phyloP scores from a whole-genome alignment of 192 early-diverging fungal species.

The Chytriomyces sp. region DNA sequence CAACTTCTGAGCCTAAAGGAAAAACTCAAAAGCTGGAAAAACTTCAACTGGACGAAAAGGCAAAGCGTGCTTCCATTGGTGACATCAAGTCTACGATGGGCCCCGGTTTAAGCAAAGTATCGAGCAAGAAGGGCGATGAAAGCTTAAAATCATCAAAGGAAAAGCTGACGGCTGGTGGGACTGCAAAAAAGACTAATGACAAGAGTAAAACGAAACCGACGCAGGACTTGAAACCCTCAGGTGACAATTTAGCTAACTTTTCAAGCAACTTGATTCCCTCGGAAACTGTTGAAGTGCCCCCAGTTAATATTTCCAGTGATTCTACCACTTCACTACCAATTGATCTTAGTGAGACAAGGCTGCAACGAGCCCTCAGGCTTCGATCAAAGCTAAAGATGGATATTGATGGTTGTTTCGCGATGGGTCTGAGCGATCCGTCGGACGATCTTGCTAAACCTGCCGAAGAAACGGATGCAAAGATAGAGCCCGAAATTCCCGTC shows the following conservation, averaged over 20 bases:
- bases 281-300: too few species aligned
- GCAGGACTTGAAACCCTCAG: too few species aligned
- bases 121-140: not conserved
- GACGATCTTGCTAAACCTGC: conserved; percentile 8
- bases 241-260: too few species aligned
- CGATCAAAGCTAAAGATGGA: conserved; percentile 16
- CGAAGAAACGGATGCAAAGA: not conserved
- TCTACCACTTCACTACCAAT: too few species aligned
- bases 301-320: too few species aligned
- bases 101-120: not conserved
- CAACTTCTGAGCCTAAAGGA: conserved; percentile 2
- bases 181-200: too few species aligned
- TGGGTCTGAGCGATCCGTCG: conserved; percentile 15
- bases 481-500: not conserved
- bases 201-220: too few species aligned
- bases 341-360: not conserved
- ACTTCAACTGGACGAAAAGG: not conserved
- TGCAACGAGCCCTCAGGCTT: conserved; percentile 16
- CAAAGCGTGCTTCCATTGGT: conserved; percentile 3
- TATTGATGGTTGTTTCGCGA: conserved; percentile 25
- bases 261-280: too few species aligned
- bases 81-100: not conserved
- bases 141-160: not conserved
- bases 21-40: not conserved
- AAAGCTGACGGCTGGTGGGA: not conserved